Base-by-base conservation (phyloP, 2,329 filamentous ascomycete species). In the Aureobasidium zeae region DNA sequence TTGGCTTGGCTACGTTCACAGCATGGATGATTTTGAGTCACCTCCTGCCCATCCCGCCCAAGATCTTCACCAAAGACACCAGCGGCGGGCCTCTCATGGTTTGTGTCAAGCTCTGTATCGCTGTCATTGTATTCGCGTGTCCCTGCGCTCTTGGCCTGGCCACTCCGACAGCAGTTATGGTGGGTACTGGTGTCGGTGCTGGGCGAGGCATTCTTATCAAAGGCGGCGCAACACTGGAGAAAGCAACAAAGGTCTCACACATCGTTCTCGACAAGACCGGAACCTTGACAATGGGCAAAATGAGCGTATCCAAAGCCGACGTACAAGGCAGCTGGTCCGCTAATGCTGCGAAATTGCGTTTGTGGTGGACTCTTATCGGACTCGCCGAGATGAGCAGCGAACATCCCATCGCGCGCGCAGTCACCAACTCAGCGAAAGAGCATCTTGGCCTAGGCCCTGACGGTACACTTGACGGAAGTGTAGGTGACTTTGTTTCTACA, bases 171-270 rank as follows among this genome's bases (percentile, higher is more conserved):
- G 91, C 91, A 2, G 88, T 98, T 60, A 96, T 98, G 91, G 91
- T 98, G 21, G 91, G 91, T 31, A 96, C 91, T n/a, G 91, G 91
- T 47, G 80, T 95, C 22, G 91, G 91, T 38, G 91, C 91, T 2
- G 85, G 95, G 63, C 83, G 94, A 54, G 91, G 91, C 17, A 98
- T 98, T 53, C 71, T 98, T n/a, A 87, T 96, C 61, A 98, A 98
- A 66, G 89, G 91, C 44, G 91, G 91, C 45, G 88, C 86, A 29
- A 87, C 88, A 21, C 70, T 98, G 3, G 89, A 98, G 67, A 86
- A 78, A 4, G 84, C 87, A 0, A 96, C 87, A 7, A 89, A 86
- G 62, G 76, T 96, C 52, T 93, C 81, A 2, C 83, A 94, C 53
- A 76, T 96, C 15, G 83, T 96, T 12, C 76, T 96, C 16, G 89